Percentiles rank a stretch among this genome's conserved stretches.
phyloP scores from a whole-genome alignment of 2,329 filamentous ascomycete genomes.

The Talaromyces sp. region DNA sequence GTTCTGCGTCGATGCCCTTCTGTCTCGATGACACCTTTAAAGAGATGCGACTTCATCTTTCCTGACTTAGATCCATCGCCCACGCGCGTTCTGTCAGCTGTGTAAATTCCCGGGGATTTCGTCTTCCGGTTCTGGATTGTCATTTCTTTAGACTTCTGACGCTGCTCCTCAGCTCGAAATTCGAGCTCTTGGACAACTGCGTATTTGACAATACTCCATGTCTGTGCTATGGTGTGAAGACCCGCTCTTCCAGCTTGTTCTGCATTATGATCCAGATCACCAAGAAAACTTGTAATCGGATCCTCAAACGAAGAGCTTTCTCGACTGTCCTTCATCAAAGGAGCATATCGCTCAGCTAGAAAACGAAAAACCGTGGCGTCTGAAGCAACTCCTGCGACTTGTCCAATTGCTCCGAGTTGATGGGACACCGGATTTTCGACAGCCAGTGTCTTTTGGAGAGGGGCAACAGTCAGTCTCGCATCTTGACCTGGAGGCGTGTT shows the following conservation, averaged over 20 bases:
- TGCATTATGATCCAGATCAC: slow-evolving; percentile 50
- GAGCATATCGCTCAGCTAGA: slow-evolving; percentile 39
- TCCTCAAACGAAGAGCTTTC: slow-evolving; percentile 18
- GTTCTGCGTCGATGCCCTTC: slow-evolving; percentile 26
- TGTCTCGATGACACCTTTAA: slow-evolving; percentile 38
- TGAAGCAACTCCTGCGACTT: slow-evolving; percentile 42
- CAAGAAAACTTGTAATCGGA: slow-evolving; percentile 28
- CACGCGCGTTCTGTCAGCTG: slow-evolving; percentile 20
- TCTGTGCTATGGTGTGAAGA: slow-evolving; percentile 50
- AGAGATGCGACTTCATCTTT: slow-evolving; percentile 37
- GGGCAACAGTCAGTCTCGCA: slow-evolving; percentile 42
- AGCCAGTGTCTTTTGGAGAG: slow-evolving; percentile 47
- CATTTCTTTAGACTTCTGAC: slow-evolving; percentile 16
- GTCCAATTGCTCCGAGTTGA: slow-evolving; percentile 47
- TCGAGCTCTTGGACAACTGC: slow-evolving; percentile 47
- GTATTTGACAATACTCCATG: slow-evolving; percentile 53
- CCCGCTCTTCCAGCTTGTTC: slow-evolving; percentile 47
- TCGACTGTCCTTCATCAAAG: slow-evolving; percentile 27
- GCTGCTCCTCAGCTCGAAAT: slow-evolving; percentile 31
- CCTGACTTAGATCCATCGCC: slow-evolving; percentile 28
- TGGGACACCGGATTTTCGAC: slow-evolving; percentile 34
- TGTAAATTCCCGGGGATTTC: slow-evolving; percentile 24
- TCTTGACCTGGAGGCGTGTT: slow-evolving; percentile 49
- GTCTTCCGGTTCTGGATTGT: slow-evolving; percentile 19
- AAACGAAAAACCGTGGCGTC: slow-evolving; percentile 37